Evolutionary conservation across 371 early-diverging fungal species (phyloP).

Genomic region (Apophysomyces trapeziformis): DNA sequence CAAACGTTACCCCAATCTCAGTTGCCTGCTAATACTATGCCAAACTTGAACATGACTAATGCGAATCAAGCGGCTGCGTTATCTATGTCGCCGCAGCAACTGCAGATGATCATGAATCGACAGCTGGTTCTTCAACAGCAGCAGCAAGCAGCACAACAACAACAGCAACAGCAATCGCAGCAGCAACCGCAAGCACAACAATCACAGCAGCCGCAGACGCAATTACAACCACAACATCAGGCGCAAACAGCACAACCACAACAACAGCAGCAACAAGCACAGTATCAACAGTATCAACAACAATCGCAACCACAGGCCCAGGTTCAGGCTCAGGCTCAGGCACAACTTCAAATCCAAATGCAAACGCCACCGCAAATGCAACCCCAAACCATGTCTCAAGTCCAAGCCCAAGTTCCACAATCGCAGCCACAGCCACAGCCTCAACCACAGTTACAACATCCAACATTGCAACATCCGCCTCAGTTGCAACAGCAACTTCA

Average conservation of each 20-base stretch:
- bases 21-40: conserved; percentile 34
- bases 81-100: conserved; percentile 36
- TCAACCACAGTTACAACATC: conserved; percentile 26
- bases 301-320: conserved; percentile 23
- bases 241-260: conserved; percentile 1
- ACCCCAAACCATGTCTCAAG: conserved; percentile 18
- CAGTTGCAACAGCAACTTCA: conserved; percentile 1
- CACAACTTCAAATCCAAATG: conserved; percentile 22
- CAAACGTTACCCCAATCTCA: conserved; percentile 22
- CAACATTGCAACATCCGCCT: conserved; percentile 22
- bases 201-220: not conserved
- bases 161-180: conserved; percentile 17
- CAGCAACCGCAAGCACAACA: conserved; percentile 19
- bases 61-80: conserved; percentile 20
- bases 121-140: conserved; percentile 40
- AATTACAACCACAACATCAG: conserved; percentile 8
- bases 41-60: conserved; percentile 25
- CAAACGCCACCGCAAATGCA: conserved; percentile 19
- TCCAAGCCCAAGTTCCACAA: conserved; percentile 24
- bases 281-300: conserved; percentile 1
- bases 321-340: conserved; percentile 23
- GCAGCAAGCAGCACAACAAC: conserved; percentile 18
- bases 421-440: conserved; percentile 20
- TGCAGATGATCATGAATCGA: conserved; percentile 35
- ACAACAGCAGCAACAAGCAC: conserved; percentile 14